phyloP scores from a whole-genome alignment of 441 rosid genomes.

The Gossypium lobatum region DNA sequence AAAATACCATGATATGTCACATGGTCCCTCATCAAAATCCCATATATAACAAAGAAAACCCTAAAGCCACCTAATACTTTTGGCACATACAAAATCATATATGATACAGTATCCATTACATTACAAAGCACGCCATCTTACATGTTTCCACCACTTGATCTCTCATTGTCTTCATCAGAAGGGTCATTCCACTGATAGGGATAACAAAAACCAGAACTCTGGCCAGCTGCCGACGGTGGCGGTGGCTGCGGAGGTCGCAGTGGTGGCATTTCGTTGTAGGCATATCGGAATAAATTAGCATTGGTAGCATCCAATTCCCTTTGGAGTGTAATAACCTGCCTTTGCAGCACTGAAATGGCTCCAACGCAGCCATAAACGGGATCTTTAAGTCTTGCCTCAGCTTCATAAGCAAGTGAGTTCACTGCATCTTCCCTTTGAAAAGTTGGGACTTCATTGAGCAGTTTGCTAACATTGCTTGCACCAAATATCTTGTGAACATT shows the following conservation, averaged over 20 bases:
- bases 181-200: constrained; percentile 33
- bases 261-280: constrained; percentile 40
- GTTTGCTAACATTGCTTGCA: constrained; percentile 65
- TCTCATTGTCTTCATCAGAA: constrained; percentile 27
- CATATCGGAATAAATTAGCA: constrained; percentile 52
- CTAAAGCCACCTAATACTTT: not conserved
- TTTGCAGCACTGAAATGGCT: constrained; percentile 56
- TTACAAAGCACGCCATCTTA: not conserved
- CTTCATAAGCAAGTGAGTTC: constrained; percentile 60
- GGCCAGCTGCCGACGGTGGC: constrained; percentile 20
- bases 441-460: constrained; percentile 45
- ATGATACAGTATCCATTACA: not conserved
- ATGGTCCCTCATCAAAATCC: not conserved
- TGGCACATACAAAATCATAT: not conserved
- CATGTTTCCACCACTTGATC: constrained; percentile 29
- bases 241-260: not conserved
- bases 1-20: constrained; percentile 12
- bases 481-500: constrained; percentile 66
- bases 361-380: constrained; percentile 72
- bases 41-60: constrained; percentile 5
- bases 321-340: constrained; percentile 49
- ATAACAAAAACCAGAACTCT: constrained; percentile 28
- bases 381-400: constrained; percentile 60
- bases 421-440: constrained; percentile 63
- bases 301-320: constrained; percentile 54